Percentiles rank a stretch among this genome's conserved stretches.
These are phyloP conservation scores for Ehretia macrophylla DNA, from an alignment of 257 asterid genomes.

Conservation along the genomic window DNA sequence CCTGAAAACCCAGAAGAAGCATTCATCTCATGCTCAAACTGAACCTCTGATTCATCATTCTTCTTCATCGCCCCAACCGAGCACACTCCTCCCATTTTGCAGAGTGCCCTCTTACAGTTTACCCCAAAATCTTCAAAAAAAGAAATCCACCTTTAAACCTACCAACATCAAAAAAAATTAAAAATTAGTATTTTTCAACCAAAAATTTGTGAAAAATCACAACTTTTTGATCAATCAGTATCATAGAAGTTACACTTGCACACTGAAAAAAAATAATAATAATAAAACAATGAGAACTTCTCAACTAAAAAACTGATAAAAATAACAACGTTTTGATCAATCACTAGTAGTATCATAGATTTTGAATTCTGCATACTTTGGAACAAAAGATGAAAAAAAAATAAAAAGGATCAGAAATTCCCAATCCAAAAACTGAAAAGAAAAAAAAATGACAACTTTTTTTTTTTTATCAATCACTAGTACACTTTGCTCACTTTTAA, in stretches of 20 bases:
- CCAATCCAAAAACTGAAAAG: background rate
- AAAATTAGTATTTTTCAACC: background rate
- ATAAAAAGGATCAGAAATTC: too few relatives aligned
- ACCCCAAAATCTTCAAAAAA: slow-evolving; percentile 9
- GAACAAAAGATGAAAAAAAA: too few relatives aligned
- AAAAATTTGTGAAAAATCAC: too few relatives aligned
- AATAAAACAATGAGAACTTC: too few relatives aligned
- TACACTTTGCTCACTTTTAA: background rate
- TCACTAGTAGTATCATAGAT: background rate
- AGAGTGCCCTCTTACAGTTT: slow-evolving; percentile 1
- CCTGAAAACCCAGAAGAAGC: slow-evolving; percentile 65
- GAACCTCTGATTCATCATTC: slow-evolving; percentile 32
- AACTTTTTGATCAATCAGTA: too few relatives aligned
- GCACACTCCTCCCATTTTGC: slow-evolving; percentile 90
- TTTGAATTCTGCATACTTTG: too few relatives aligned
- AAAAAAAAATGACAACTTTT: background rate
- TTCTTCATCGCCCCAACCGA: slow-evolving; percentile 60
- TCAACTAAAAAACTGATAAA: background rate
- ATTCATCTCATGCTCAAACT: slow-evolving; percentile 35
- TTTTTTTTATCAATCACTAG: background rate
- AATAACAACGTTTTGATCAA: background rate
- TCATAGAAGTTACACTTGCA: too few relatives aligned
- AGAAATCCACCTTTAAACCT: slow-evolving; percentile 14
- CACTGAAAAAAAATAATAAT: too few relatives aligned
- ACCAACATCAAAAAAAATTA: slow-evolving; percentile 1